phyloP scores from a whole-genome alignment of 139 green algal genomes.

The Micractinium conductrix region DNA sequence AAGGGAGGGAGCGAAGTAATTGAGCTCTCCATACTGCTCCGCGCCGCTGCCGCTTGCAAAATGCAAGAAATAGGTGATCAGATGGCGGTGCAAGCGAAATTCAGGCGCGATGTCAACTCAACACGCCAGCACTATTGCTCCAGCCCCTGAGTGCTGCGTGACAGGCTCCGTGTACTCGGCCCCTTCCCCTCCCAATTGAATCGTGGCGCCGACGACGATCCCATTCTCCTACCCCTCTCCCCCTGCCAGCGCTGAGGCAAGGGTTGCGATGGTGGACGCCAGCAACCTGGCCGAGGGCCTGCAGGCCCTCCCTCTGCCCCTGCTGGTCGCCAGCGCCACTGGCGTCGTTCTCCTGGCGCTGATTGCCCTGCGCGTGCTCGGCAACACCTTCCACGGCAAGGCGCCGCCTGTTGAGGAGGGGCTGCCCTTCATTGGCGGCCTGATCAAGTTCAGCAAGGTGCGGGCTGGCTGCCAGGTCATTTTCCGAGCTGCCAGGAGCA shows the following conservation, averaged over 20 bases:
- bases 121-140: too few species aligned
- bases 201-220: not conserved
- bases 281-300: not conserved
- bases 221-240: not conserved
- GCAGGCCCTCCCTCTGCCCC: slow-evolving; percentile 26
- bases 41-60: too few species aligned
- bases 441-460: slow-evolving; percentile 92
- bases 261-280: not conserved
- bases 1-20: not conserved
- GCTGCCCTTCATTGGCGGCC: slow-evolving; percentile 92
- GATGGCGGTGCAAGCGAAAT: too few species aligned
- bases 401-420: slow-evolving; percentile 84
- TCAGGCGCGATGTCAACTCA: too few species aligned
- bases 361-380: slow-evolving; percentile 47
- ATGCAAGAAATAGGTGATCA: too few species aligned
- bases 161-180: too few species aligned
- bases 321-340: slow-evolving; percentile 3
- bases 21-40: not conserved
- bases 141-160: too few species aligned
- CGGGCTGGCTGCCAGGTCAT: slow-evolving; percentile 11
- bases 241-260: not conserved
- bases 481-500: too few species aligned
- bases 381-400: slow-evolving; percentile 45
- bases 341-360: slow-evolving; percentile 42
- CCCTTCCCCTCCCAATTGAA: not conserved